Conservation (phyloP, 78 protist species). For the Dictyostelium discoideum region DNA sequence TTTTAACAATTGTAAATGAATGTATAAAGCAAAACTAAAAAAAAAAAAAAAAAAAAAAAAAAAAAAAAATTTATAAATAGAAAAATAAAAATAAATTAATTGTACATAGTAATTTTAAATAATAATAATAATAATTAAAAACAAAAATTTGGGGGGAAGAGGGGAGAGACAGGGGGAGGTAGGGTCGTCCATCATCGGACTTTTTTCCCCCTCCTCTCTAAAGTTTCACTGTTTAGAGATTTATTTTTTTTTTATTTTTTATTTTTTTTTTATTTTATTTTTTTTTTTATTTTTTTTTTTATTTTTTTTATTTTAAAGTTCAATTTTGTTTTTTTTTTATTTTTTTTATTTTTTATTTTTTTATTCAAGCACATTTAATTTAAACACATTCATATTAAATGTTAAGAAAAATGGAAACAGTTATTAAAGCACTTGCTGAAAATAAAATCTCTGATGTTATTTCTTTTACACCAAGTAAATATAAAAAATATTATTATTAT, state of each 20-base stretch:
- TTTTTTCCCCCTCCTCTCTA: too few relatives aligned
- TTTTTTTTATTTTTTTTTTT: not conserved
- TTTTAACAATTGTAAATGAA: constrained; percentile 75
- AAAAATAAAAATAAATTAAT: not conserved
- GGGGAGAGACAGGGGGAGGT: too few relatives aligned
- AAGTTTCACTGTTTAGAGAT: too few relatives aligned
- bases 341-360: not conserved
- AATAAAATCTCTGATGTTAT: constrained; percentile 14
- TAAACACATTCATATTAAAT: not conserved
- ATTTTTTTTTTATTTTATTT: too few relatives aligned
- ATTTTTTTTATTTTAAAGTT: not conserved
- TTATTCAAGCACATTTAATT: not conserved
- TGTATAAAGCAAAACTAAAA: constrained; percentile 35
- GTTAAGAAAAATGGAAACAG: not conserved
- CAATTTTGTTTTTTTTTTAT: not conserved
- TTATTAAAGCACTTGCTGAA: not conserved
- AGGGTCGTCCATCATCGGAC: too few relatives aligned
- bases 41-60: not conserved
- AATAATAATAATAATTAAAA: too few relatives aligned
- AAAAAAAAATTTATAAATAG: not conserved
- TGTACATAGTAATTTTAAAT: not conserved
- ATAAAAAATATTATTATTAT: not conserved
- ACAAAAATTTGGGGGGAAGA: too few relatives aligned
- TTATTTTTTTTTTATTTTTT: too few relatives aligned
- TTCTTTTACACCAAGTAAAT: constrained; percentile 25